These are phyloP conservation scores for Sporisorium exsertum DNA, from an alignment of 1,284 basidiomycete species.

Conservation along the genomic window DNA sequence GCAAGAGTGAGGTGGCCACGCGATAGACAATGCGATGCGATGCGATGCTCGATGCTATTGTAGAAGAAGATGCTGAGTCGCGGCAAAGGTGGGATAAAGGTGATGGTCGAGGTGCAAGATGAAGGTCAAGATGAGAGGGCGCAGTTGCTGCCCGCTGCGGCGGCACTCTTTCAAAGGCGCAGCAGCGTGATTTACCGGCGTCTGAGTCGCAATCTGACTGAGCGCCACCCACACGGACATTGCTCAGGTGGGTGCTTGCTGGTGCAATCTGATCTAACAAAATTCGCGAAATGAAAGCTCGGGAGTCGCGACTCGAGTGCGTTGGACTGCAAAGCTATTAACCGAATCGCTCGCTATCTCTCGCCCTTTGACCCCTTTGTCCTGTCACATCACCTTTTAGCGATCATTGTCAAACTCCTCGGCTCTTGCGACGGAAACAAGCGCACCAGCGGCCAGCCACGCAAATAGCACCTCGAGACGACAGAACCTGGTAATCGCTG, in stretches of 20 bases:
- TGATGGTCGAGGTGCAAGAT: background rate
- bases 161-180: too few relatives aligned
- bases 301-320: conserved; percentile 6
- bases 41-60: background rate
- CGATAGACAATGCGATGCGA: background rate
- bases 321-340: background rate
- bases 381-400: background rate
- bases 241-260: too few relatives aligned
- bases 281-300: conserved; percentile 11
- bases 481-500: background rate
- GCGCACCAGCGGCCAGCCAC: background rate
- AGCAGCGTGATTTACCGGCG: too few relatives aligned
- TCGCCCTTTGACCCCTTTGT: background rate
- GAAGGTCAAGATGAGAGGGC: background rate
- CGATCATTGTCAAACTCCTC: background rate
- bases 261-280: too few relatives aligned
- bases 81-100: background rate
- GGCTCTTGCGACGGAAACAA: background rate
- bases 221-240: background rate
- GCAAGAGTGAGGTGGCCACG: background rate
- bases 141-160: too few relatives aligned
- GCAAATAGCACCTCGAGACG: background rate
- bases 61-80: background rate
- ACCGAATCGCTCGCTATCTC: background rate
- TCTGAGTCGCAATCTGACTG: background rate